Percentiles rank a stretch among this genome's conserved stretches.
Evolutionary conservation across 2,329 filamentous ascomycete genomes (phyloP).

Genomic region (Hymenoscyphus infarciens): DNA sequence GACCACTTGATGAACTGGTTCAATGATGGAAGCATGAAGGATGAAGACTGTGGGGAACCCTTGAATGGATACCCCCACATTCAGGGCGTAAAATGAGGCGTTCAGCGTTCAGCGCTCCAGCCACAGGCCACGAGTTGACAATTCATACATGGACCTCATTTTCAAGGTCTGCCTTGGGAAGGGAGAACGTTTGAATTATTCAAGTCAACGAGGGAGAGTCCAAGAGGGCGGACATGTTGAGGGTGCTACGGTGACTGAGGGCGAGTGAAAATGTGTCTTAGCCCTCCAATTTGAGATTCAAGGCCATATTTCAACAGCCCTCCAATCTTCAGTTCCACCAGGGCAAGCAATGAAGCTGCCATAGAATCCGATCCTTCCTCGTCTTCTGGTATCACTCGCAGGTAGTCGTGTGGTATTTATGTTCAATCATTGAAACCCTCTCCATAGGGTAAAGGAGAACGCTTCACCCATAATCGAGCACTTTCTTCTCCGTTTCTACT

Average conservation of each 20-base stretch:
- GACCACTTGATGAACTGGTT: not conserved
- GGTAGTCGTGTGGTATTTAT: slow-evolving; percentile 23
- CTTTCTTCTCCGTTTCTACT: slow-evolving; percentile 33
- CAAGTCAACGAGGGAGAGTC: not conserved
- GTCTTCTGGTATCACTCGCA: not conserved
- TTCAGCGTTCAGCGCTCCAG: not conserved
- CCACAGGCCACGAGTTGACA: not conserved
- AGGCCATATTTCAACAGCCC: too few relatives aligned
- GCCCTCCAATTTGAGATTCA: not conserved
- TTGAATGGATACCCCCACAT: not conserved
- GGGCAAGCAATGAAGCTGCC: not conserved
- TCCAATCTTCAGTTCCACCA: not conserved
- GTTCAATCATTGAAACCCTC: slow-evolving; percentile 35
- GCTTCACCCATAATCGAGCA: slow-evolving; percentile 35
- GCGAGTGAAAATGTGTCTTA: not conserved
- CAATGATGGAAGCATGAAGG: not conserved
- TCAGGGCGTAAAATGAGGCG: not conserved
- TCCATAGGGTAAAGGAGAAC: slow-evolving; percentile 29
- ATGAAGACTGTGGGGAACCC: not conserved
- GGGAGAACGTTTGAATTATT: too few relatives aligned
- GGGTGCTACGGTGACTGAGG: not conserved
- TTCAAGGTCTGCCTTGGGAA: too few relatives aligned
- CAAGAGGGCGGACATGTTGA: not conserved
- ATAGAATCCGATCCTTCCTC: not conserved
- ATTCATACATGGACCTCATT: not conserved